Conservation (phyloP, 169 alveolate species). For the Cystoisospora suis region DNA sequence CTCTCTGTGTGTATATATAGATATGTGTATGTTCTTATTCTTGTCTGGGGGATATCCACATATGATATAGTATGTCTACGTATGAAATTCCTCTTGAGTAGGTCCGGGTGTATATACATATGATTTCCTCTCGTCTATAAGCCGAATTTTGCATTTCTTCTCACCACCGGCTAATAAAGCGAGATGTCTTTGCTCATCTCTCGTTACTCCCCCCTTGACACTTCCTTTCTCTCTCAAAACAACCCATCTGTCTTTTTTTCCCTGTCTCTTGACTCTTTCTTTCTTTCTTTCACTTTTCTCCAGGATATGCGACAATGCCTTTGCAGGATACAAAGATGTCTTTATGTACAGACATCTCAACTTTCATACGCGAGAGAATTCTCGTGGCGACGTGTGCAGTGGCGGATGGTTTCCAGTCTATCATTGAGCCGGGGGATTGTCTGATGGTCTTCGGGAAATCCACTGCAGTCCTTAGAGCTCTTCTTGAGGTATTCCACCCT, state of each 20-base stretch:
- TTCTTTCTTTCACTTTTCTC: background rate
- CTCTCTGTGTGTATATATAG: background rate
- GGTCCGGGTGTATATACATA: too few species aligned
- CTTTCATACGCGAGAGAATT: background rate
- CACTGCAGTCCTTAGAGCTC: slow-evolving; percentile 31
- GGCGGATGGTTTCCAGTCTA: background rate
- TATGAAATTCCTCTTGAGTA: too few species aligned
- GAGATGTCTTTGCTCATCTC: too few species aligned
- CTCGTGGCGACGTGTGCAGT: slow-evolving; percentile 28
- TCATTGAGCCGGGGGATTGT: slow-evolving; percentile 30
- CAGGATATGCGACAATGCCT: slow-evolving; percentile 35
- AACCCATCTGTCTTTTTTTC: too few species aligned
- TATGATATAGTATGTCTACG: too few species aligned
- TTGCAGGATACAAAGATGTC: slow-evolving; percentile 30
- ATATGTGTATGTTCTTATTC: too few species aligned
- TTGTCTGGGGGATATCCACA: too few species aligned
- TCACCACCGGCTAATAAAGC: too few species aligned
- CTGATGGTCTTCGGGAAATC: slow-evolving; percentile 35
- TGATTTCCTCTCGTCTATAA: too few species aligned
- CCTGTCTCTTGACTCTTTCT: background rate
- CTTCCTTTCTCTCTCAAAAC: too few species aligned
- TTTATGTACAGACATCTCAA: slow-evolving; percentile 13
- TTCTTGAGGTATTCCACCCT: background rate
- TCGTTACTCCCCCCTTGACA: too few species aligned
- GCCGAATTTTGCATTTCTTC: too few species aligned